These are phyloP conservation scores for Phellopilus nigrolimitatus DNA, from an alignment of 1,284 basidiomycete species.

Conservation along the genomic window DNA sequence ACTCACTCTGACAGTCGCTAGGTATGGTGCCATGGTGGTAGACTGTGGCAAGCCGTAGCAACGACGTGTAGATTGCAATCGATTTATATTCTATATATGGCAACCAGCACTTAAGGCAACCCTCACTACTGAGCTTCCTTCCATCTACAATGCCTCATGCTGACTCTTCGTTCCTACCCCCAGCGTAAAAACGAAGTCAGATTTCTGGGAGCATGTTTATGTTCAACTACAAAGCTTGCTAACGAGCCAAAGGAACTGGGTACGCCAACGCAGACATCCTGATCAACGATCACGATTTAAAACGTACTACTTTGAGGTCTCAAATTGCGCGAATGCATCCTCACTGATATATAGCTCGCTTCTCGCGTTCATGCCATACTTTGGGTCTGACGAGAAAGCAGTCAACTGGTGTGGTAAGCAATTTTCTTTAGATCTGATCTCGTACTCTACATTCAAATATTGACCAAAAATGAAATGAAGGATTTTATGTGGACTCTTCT, in stretches of 20 bases:
- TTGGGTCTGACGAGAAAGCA: constrained; percentile 57
- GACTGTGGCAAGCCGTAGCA: background rate
- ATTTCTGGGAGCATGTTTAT: constrained; percentile 76
- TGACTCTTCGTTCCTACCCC: constrained; percentile 70
- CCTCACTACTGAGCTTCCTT: background rate
- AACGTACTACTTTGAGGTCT: constrained; percentile 45
- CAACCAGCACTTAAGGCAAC: background rate
- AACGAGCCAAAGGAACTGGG: constrained; percentile 72
- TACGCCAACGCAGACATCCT: constrained; percentile 30
- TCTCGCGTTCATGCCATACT: constrained; percentile 58
- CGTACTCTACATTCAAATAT: constrained; percentile 1
- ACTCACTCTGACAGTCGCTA: constrained; percentile 76
- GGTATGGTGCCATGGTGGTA: constrained; percentile 72
- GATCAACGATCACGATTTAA: constrained; percentile 6
- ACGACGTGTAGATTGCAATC: background rate
- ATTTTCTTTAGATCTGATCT: background rate
- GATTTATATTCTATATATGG: constrained; percentile 7
- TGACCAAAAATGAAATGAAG: constrained; percentile 39
- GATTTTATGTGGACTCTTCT: constrained; percentile 74
- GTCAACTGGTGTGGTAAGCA: constrained; percentile 87
- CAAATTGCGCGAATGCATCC: constrained; percentile 82
- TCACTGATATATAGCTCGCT: constrained; percentile 77
- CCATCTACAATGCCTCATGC: constrained; percentile 70
- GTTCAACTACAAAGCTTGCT: constrained; percentile 59
- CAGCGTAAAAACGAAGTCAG: constrained; percentile 59